Base-by-base conservation (phyloP, 1,284 basidiomycete species). In the Filobasidium uniguttulatum region DNA sequence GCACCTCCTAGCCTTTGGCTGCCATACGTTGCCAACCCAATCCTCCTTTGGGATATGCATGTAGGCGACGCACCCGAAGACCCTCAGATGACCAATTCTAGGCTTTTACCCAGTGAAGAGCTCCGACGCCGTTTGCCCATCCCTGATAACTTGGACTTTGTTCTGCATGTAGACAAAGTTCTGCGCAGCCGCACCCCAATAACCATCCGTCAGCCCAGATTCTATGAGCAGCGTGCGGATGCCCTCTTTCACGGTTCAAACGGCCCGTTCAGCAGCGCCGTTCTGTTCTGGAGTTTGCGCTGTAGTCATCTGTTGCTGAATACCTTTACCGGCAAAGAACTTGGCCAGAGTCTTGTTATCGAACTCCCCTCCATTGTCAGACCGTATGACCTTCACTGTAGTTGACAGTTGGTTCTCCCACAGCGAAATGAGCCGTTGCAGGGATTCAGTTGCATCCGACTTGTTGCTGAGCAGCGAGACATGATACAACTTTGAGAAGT, bases 331-430 rank as follows among this genome's bases (percentile, higher is more conserved):
- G 19, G 6, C 25, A 1, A 48, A 23, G 25, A 44, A 50, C 20
- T 17, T n/a, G 9, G 25, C 8, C 19, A 54, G 22, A 2, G 10
- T 22, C 1, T 2, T 20, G 15, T 43, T 37, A 2, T 10, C 38
- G 23, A 56, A 58, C 35, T 56, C 55, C 25, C 55, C 56, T 3
- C 56, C 55, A 20, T 44, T 34, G 35, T 58, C 56, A 5, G 30
- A 38, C 2, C 55, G n/a, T 1, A 33, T 30, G 1, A 6, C 9
- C 25, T 48, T 52, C 30, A 44, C 33, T 4, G n/a, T 35, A n/a
- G 25, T 26, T 10, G 31, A 28, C 17, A 48, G 43, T 20, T 58
- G 57, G 30, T 43, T 58, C 46, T 56, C 53, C 9, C 48, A 55
- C 23, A 50, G 28, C 5, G 14, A 30, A 36, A 54, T 26, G 14